Percentiles rank a stretch among this genome's conserved stretches.
phyloP scores from a whole-genome alignment of 192 early-diverging fungal species.

The Backusella sp. region DNA sequence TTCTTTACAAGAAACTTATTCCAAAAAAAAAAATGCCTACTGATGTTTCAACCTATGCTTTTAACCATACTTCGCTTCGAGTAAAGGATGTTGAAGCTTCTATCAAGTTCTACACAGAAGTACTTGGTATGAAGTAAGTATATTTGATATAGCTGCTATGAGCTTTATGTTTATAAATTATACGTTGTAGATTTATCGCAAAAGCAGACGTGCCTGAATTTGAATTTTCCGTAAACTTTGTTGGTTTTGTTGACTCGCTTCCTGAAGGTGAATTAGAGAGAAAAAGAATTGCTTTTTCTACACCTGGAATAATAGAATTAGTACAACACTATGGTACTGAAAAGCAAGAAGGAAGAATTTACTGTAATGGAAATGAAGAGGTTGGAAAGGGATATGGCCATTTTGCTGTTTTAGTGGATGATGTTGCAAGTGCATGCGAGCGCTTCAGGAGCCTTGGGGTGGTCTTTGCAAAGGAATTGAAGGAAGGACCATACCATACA shows the following conservation, averaged over 20 bases:
- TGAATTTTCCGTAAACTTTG: background rate
- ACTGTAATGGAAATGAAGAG: background rate
- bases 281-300: background rate
- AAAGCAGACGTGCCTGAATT: background rate
- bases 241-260: background rate
- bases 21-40: background rate
- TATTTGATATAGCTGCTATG: background rate
- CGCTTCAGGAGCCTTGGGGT: background rate
- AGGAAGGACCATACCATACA: background rate
- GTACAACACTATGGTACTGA: background rate
- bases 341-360: background rate
- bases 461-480: background rate
- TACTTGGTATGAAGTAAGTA: conserved; percentile 7
- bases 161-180: background rate
- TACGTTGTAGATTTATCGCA: background rate
- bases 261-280: background rate
- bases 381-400: background rate
- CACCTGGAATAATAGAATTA: background rate
- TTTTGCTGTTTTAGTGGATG: background rate
- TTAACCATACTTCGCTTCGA: background rate
- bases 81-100: background rate
- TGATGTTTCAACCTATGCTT: background rate
- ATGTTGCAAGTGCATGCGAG: background rate
- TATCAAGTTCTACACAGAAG: background rate
- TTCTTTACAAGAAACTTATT: background rate